phyloP scores from a whole-genome alignment of 2,329 filamentous ascomycete genomes.

The Claviceps humidiphila region DNA sequence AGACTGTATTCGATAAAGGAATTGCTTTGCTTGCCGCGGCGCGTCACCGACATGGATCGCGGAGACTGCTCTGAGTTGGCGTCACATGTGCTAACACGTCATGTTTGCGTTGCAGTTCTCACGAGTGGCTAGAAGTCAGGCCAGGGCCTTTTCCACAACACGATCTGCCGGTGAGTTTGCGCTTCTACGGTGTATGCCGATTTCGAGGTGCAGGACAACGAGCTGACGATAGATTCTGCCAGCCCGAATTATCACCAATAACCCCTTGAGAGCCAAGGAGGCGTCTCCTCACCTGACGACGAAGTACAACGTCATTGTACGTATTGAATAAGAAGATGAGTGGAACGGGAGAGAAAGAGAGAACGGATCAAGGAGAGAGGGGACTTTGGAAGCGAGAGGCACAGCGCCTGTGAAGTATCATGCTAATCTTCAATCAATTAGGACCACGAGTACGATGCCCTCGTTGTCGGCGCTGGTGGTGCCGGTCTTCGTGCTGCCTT shows the following conservation, averaged over 20 bases:
- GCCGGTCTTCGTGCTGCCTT: constrained; percentile 72
- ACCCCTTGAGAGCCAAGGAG: constrained; percentile 83
- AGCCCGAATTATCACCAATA: constrained; percentile 79
- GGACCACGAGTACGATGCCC: constrained; percentile 97
- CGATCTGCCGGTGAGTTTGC: constrained; percentile 54
- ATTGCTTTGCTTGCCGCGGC: no score
- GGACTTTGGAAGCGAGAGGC: not conserved
- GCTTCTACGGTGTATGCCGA: no score
- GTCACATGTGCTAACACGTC: not conserved
- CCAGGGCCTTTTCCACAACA: constrained; percentile 77
- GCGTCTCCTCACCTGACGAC: constrained; percentile 72
- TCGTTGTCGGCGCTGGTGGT: constrained; percentile 80
- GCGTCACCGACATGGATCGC: no score
- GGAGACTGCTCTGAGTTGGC: no score
- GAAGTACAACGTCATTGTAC: constrained; percentile 89
- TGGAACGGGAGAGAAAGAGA: not conserved
- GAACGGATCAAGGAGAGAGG: not conserved
- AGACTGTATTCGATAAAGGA: no score
- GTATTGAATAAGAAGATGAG: constrained; percentile 19
- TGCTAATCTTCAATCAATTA: constrained; percentile 19
- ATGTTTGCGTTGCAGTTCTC: constrained; percentile 39
- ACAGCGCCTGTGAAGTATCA: not conserved
- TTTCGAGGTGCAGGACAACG: not conserved
- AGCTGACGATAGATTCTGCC: not conserved
- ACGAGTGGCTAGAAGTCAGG: constrained; percentile 47